phyloP scores from a whole-genome alignment of 345 rosid species.

The Brassica carinata region DNA sequence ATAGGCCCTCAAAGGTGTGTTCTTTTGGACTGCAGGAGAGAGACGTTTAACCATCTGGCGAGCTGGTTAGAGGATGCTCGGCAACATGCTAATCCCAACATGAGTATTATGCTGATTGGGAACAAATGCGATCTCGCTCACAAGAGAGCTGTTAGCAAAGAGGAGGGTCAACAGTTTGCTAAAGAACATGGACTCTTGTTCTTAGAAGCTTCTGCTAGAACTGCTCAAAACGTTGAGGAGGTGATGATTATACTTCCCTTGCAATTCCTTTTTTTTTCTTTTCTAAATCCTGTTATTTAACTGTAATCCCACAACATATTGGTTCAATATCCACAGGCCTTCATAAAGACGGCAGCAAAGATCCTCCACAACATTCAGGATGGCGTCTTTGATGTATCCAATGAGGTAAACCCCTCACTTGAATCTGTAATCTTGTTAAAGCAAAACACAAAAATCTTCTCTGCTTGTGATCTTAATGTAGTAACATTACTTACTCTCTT shows the following conservation, averaged over 20 bases:
- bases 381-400: conserved; percentile 81
- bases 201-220: conserved; percentile 97
- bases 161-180: conserved; percentile 98
- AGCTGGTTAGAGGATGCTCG: conserved; percentile 98
- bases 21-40: conserved; percentile 61
- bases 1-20: background rate
- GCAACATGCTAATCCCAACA: conserved; percentile 98
- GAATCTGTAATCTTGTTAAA: background rate
- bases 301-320: background rate
- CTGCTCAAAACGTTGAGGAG: conserved; percentile 98
- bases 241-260: conserved; percentile 39
- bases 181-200: conserved; percentile 88
- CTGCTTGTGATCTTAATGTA: background rate
- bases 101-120: conserved; percentile 89
- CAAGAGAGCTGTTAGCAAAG: conserved; percentile 91
- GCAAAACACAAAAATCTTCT: background rate
- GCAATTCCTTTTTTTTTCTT: background rate
- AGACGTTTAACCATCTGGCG: conserved; percentile 95
- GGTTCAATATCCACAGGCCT: conserved; percentile 58
- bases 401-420: conserved; percentile 56
- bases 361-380: conserved; percentile 90
- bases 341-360: conserved; percentile 85
- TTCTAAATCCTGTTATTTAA: background rate
- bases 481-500: background rate
- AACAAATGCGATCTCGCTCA: conserved; percentile 92